Base-by-base conservation (phyloP, 208 protist genomes). In the Acanthamoeba castellanii region DNA sequence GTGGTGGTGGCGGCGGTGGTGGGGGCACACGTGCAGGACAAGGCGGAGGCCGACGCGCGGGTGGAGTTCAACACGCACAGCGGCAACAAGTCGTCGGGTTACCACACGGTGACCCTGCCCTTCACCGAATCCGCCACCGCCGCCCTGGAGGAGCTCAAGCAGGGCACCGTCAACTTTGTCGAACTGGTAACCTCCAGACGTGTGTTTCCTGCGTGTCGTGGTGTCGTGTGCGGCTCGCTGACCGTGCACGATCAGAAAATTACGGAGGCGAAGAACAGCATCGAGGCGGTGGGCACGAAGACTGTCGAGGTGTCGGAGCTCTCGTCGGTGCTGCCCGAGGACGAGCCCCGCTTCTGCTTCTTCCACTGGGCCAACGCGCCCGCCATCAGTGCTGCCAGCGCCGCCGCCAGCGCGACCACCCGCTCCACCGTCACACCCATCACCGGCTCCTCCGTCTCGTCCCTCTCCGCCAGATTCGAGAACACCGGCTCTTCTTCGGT, bases 331-430 rank as follows among this genome's bases (percentile, higher is more conserved):
- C 34, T 93, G 8, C 61, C 42, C 47, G 55, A 34, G 8, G 27
- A 16, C 13, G 88, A 93, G 64, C 88, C 88, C 16, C 88, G 88
- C 64, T 93, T 93, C 88, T 93, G 50, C 61, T 93, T 93, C 88
- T 93, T 47, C 42, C 61, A 76, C 88, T 90, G 82, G 82, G 55
- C 25, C 32, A 93, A 76, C 61, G 64, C 55, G 2, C 64, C 88
- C 30, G 30, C 88, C 18, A 34, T 8, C 30, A 68, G 52, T 47
- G 45, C 82, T 1, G 27, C 37, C 47, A 22, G 37, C 13, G 3
- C 78, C 11, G 3, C 20, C 32, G 14, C 25, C 50, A 57, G 55
- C 25, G 3, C 52, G 27, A 2, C 27, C 13, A 1, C 55, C 47
- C 78, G 25, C 8, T 30, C 47, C 27, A 66, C 27, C 45, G 55